Base-by-base conservation (phyloP, 495 filamentous ascomycete genomes). In the Lentithecium fluviatile region DNA sequence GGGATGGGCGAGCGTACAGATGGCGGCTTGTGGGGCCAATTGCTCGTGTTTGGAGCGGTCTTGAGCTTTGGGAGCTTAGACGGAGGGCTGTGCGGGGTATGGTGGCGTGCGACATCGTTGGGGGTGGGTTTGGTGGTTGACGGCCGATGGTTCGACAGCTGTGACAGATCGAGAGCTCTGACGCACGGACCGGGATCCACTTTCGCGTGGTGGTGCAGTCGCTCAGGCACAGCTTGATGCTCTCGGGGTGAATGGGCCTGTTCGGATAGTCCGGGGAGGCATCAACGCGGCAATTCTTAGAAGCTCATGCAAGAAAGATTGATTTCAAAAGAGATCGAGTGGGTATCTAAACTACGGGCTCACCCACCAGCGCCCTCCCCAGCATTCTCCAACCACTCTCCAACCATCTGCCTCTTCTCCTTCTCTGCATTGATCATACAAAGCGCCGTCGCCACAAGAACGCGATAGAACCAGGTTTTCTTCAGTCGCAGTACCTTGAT, bases 381-480 rank as follows among this genome's bases (percentile, higher is more conserved):
- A 20, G 23, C 21, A 2, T n/a, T n/a, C 46, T 57, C 34, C 3
- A 67, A 6, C 24, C 64, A 55, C 52, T 56, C n/a, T 24, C 46
- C 46, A n/a, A 70, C 34, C 1, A 60, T 58, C 51, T 67, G 45
- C 21, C 67, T 51, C 53, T 70, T 70, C 56, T 70, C 29, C 47
- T 64, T 54, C 43, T 70, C 67, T 0, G 58, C 59, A 42, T 54
- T 56, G 36, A 70, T 56, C 67, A 70, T 70, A 52, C 67, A 70
- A 49, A 70, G 60, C 15, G 67, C 67, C n/a, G 67, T 70, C 2
- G 60, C 59, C 10, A 70, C 52, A 48, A 70, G 51, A 21, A 70
- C 52, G 5, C 57, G 48, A 42, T 70, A 65, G 13, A 70, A 46
- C 15, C 23, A 17, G 15, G 62, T 60, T 38, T 34, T 56, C 42